Evolutionary conservation across 1,284 basidiomycete species (phyloP).

Genomic region (Anthracocystis setariae): DNA sequence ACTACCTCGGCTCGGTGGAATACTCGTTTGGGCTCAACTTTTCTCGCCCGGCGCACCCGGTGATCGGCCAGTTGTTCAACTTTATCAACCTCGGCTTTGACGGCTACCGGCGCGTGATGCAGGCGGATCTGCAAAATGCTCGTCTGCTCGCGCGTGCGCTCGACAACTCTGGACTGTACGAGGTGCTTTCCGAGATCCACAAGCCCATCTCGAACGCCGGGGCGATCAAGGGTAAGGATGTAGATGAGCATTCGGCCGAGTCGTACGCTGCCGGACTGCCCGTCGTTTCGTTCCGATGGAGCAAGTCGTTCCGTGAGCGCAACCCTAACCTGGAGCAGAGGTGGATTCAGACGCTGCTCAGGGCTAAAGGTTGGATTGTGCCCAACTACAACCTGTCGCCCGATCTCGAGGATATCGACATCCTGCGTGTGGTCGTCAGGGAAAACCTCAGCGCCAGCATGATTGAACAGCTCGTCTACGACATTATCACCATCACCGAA

Average conservation of each 20-base stretch:
- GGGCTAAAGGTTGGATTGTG: conserved; percentile 78
- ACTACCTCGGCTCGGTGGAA: conserved; percentile 69
- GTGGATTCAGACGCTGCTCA: conserved; percentile 85
- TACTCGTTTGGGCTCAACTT: conserved; percentile 90
- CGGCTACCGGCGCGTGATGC: conserved; percentile 72
- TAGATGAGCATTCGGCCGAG: conserved; percentile 69
- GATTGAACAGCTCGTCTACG: conserved; percentile 63
- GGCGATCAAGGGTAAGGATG: conserved; percentile 56
- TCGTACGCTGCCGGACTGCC: conserved; percentile 82
- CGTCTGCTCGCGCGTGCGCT: conserved; percentile 85
- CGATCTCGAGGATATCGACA: conserved; percentile 55
- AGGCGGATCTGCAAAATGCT: conserved; percentile 78
- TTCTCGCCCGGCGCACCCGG: conserved; percentile 86
- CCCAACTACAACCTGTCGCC: conserved; percentile 64
- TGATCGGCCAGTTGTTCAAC: conserved; percentile 93
- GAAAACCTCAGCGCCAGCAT: conserved; percentile 62
- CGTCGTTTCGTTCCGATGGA: conserved; percentile 88
- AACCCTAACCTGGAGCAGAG: conserved; percentile 74
- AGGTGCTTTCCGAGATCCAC: conserved; percentile 71
- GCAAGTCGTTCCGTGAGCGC: conserved; percentile 71
- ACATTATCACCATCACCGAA: conserved; percentile 61
- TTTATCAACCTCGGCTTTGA: conserved; percentile 66
- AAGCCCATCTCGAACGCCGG: conserved; percentile 34
- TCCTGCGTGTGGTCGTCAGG: conserved; percentile 64
- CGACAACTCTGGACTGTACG: conserved; percentile 81